phyloP scores from a whole-genome alignment of 768 basidiomycete genomes.

The Russula brevipes region DNA sequence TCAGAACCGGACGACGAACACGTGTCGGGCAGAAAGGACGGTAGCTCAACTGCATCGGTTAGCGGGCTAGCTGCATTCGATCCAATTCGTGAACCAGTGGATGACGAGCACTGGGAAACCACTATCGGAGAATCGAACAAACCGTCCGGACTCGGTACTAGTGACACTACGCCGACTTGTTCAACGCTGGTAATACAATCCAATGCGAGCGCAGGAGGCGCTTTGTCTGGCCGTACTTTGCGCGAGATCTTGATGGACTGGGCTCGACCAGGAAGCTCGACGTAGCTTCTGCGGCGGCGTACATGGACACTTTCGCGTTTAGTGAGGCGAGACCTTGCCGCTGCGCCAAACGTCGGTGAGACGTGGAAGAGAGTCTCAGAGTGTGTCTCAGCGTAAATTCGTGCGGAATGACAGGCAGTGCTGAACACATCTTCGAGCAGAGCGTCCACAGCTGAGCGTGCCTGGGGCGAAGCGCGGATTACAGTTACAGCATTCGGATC shows the following conservation, averaged over 20 bases:
- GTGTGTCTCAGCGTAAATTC: conserved; percentile 57
- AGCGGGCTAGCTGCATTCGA: conserved; percentile 14
- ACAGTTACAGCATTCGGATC: conserved; percentile 56
- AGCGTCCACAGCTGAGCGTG: conserved; percentile 68
- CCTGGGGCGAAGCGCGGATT: conserved; percentile 60
- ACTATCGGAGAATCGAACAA: conserved; percentile 22
- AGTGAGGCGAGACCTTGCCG: conserved; percentile 52
- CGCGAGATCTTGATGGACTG: background rate
- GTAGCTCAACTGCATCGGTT: conserved; percentile 20
- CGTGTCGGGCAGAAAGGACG: conserved; percentile 24
- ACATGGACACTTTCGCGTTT: conserved; percentile 69
- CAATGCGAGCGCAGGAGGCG: conserved; percentile 11
- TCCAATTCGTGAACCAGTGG: conserved; percentile 13
- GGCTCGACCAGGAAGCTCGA: conserved; percentile 22
- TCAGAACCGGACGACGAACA: conserved; percentile 26
- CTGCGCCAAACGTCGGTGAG: conserved; percentile 54
- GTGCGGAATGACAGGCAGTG: conserved; percentile 59
- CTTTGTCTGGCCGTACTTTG: conserved; percentile 3
- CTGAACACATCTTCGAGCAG: conserved; percentile 79
- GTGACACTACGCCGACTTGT: background rate
- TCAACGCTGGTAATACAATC: conserved; percentile 7
- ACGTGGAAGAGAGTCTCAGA: conserved; percentile 60
- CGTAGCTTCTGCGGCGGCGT: conserved; percentile 50
- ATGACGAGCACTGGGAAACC: conserved; percentile 21
- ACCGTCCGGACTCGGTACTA: conserved; percentile 11